Percentiles rank a stretch among this genome's conserved stretches.
phyloP scores from a whole-genome alignment of 805 yeast genomes.

The Wickerhamomyces subpelliculosus region DNA sequence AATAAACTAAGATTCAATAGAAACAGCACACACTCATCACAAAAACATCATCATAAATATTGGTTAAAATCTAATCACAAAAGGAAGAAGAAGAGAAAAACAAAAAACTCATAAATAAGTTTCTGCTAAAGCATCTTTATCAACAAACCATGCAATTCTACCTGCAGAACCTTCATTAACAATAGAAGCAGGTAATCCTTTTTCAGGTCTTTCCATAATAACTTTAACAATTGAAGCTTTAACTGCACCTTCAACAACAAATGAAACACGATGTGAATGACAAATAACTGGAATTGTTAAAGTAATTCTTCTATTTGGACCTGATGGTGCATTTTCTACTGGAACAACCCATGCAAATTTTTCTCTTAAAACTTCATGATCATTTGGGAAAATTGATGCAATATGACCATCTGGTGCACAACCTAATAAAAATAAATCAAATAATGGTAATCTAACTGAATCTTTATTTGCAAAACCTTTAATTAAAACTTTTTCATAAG shows the following conservation, averaged over 20 bases:
- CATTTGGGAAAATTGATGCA: constrained; percentile 90
- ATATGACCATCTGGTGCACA: constrained; percentile 99
- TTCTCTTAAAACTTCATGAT: constrained; percentile 80
- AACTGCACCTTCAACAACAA: constrained; percentile 93
- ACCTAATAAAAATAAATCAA: constrained; percentile 84
- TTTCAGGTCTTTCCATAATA: constrained; percentile 95
- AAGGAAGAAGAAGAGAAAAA: no score
- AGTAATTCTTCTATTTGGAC: constrained; percentile 81
- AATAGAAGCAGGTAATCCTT: constrained; percentile 88
- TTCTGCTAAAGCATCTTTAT: constrained; percentile 83
- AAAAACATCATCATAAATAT: no score
- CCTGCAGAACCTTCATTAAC: constrained; percentile 98
- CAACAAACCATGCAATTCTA: constrained; percentile 95
- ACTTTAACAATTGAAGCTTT: constrained; percentile 89
- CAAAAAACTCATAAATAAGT: constrained; percentile 12
- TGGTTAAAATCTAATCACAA: no score
- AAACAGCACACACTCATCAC: no score
- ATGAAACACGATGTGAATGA: constrained; percentile 86
- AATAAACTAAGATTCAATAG: no score
- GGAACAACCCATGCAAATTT: constrained; percentile 93
- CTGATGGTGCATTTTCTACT: constrained; percentile 84
- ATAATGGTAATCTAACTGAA: constrained; percentile 91
- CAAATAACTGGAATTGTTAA: constrained; percentile 91
- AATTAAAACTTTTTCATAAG: constrained; percentile 79
- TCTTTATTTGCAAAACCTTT: constrained; percentile 93